phyloP scores from a whole-genome alignment of 1,284 basidiomycete genomes.

The Erythrobasidium hasegawianum region DNA sequence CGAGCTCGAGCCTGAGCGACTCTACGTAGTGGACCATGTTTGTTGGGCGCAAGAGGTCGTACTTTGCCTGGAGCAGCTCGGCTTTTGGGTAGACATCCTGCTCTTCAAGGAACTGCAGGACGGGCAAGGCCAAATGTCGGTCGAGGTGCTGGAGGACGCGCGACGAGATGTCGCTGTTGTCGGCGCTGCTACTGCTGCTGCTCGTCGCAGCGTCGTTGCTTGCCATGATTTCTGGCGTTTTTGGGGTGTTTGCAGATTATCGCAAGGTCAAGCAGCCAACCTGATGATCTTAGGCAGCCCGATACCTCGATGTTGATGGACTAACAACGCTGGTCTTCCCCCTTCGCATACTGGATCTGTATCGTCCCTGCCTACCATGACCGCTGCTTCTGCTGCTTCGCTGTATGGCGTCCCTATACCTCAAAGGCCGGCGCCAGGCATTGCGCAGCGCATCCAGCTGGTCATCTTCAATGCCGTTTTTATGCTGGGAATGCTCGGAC shows the following conservation, averaged over 20 bases:
- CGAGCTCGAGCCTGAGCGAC: constrained; percentile 43
- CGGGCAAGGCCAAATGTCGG: constrained; percentile 86
- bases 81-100: constrained; percentile 67
- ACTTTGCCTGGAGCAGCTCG: constrained; percentile 78
- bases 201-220: constrained; percentile 6
- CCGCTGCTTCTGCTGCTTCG: constrained; percentile 1
- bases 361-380: neutral
- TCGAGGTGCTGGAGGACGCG: constrained; percentile 73
- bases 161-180: constrained; percentile 60
- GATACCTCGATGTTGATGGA: too few relatives aligned
- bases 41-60: constrained; percentile 93
- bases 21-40: constrained; percentile 84
- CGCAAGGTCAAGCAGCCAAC: too few relatives aligned
- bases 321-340: too few relatives aligned
- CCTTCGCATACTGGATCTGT: too few relatives aligned
- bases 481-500: constrained; percentile 3
- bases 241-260: too few relatives aligned
- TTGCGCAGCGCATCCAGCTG: constrained; percentile 11
- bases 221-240: constrained; percentile 1
- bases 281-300: too few relatives aligned
- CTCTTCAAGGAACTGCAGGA: constrained; percentile 79
- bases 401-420: constrained; percentile 19
- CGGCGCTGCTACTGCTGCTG: too few relatives aligned
- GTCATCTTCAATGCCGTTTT: constrained; percentile 28
- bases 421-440: constrained; percentile 5